A percentile compares a stretch with the other conserved stretches of the same genome.
Evolutionary conservation across 2,329 filamentous ascomycete genomes (phyloP).

Genomic region (Fusarium temperatum): DNA sequence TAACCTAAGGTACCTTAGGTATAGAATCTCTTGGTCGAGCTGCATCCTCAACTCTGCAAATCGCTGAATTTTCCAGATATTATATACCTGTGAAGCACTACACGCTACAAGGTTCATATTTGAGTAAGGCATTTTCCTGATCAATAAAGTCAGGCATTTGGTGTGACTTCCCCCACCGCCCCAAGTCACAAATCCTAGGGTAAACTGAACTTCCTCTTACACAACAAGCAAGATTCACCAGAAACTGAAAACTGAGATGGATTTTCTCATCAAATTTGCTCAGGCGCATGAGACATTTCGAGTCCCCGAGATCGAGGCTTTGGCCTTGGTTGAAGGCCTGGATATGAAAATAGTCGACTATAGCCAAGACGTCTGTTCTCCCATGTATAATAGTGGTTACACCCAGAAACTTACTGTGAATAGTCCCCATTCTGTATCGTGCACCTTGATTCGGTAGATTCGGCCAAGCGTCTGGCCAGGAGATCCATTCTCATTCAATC

Average conservation of each 20-base stretch:
- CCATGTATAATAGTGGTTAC: slow-evolving; percentile 9
- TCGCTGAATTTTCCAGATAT: background rate
- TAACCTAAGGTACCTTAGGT: background rate
- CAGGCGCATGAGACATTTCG: slow-evolving; percentile 94
- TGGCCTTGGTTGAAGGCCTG: slow-evolving; percentile 75
- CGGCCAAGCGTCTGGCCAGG: slow-evolving; percentile 72
- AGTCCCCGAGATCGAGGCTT: slow-evolving; percentile 80
- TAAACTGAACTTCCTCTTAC: background rate
- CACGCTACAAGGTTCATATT: background rate
- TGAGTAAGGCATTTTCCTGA: background rate
- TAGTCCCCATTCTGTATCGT: slow-evolving; percentile 90
- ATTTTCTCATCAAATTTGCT: slow-evolving; percentile 89
- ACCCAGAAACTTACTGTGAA: slow-evolving; percentile 28
- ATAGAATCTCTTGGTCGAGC: slow-evolving; percentile 65
- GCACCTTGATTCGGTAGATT: slow-evolving; percentile 69
- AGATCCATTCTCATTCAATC: slow-evolving; percentile 84
- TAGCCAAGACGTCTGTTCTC: slow-evolving; percentile 70
- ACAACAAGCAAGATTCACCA: background rate
- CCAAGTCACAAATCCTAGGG: background rate
- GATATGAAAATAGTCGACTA: slow-evolving; percentile 80
- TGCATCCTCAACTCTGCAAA: slow-evolving; percentile 5
- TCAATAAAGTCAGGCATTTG: background rate
- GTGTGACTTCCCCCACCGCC: slow-evolving; percentile 17
- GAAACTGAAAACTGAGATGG: slow-evolving; percentile 55
- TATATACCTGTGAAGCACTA: background rate